A percentile compares a stretch with the other conserved stretches of the same genome.
phyloP scores from a whole-genome alignment of 108 stramenopile species.

The Nitzschia putrida region DNA sequence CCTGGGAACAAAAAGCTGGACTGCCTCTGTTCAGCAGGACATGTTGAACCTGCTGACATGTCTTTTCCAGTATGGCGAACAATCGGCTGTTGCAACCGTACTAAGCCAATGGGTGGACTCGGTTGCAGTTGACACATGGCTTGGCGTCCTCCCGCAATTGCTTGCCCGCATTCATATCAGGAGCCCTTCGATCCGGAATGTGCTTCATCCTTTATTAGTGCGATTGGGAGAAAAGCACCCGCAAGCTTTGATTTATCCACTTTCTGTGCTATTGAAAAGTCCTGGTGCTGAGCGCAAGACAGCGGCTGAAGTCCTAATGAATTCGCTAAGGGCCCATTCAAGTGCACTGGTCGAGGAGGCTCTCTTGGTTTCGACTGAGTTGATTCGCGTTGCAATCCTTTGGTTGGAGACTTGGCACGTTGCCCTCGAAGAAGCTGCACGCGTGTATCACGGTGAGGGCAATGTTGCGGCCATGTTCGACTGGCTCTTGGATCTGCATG shows the following conservation, averaged over 20 bases:
- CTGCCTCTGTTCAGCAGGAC: constrained; percentile 96
- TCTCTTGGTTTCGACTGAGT: constrained; percentile 90
- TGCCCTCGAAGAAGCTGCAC: constrained; percentile 93
- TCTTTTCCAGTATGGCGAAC: constrained; percentile 92
- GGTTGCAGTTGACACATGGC: constrained; percentile 92
- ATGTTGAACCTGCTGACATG: constrained; percentile 94
- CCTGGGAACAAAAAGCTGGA: constrained; percentile 89
- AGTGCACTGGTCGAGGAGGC: constrained; percentile 92
- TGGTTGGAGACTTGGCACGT: constrained; percentile 99
- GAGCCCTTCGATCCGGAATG: constrained; percentile 66
- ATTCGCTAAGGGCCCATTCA: constrained; percentile 79
- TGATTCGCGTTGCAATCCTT: constrained; percentile 98
- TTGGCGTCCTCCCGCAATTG: constrained; percentile 97
- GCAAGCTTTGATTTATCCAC: constrained; percentile 97
- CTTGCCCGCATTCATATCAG: constrained; percentile 96
- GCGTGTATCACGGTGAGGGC: constrained; percentile 92
- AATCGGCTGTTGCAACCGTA: constrained; percentile 67
- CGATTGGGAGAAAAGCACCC: constrained; percentile 90
- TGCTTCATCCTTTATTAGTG: constrained; percentile 87
- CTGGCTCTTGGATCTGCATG: constrained; percentile 82
- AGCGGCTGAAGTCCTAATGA: constrained; percentile 91
- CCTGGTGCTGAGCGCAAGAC: constrained; percentile 83
- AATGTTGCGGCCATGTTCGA: constrained; percentile 93
- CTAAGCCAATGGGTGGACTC: constrained; percentile 74
- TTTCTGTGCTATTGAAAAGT: constrained; percentile 92